Conservation (phyloP, 306 rosid genomes). For the Trifolium fragiferum region DNA sequence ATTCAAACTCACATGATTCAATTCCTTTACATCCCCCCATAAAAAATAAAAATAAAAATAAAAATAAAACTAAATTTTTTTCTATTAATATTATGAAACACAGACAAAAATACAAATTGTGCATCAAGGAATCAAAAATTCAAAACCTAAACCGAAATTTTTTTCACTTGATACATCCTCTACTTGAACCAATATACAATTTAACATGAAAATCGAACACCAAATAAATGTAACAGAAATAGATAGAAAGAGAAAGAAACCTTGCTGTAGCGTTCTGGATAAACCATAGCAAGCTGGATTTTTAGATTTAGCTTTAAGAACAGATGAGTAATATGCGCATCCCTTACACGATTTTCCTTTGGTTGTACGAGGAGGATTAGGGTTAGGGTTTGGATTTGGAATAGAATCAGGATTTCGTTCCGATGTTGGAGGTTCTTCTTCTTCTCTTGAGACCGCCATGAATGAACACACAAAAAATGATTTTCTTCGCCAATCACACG, state of each 20-base stretch:
- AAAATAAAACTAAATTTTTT: no score
- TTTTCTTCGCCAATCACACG: background rate
- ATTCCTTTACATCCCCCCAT: background rate
- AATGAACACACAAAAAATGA: background rate
- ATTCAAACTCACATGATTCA: constrained; percentile 1
- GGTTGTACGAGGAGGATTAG: constrained; percentile 29
- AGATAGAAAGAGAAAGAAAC: constrained; percentile 42
- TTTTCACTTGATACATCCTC: background rate
- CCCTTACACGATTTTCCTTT: constrained; percentile 80
- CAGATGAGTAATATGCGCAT: constrained; percentile 68
- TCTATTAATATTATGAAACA: background rate
- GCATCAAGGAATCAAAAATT: background rate
- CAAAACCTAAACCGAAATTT: background rate
- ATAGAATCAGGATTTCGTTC: background rate
- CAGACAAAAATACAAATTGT: background rate
- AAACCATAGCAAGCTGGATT: constrained; percentile 75
- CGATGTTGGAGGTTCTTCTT: background rate
- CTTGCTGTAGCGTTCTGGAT: constrained; percentile 63
- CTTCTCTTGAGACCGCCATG: background rate
- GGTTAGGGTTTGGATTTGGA: constrained; percentile 28
- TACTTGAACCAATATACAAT: background rate
- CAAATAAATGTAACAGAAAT: background rate
- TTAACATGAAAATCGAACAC: background rate
- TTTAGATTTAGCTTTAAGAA: constrained; percentile 68
- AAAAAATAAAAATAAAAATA: no score